Evolutionary conservation across 2,329 filamentous ascomycete genomes (phyloP).

Genomic region (Fusarium multiceps): DNA sequence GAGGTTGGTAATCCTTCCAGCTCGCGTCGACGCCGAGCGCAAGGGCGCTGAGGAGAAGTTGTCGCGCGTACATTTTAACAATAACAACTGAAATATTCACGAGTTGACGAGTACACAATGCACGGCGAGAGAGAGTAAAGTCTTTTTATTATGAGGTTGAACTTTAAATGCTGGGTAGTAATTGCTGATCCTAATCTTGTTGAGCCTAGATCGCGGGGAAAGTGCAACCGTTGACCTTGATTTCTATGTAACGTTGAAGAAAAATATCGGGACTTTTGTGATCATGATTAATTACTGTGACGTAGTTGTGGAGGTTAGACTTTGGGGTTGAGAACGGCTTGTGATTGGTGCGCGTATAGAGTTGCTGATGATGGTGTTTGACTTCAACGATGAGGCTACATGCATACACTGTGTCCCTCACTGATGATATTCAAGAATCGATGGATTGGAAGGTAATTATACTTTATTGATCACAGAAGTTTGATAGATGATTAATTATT

Average conservation of each 20-base stretch:
- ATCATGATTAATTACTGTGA: constrained; percentile 4
- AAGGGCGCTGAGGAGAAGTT: not conserved
- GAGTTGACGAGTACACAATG: not conserved
- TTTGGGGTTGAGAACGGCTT: not conserved
- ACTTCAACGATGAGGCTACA: not conserved
- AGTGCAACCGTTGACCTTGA: not conserved
- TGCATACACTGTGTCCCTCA: too few relatives aligned
- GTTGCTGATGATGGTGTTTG: not conserved
- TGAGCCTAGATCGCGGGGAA: constrained; percentile 13
- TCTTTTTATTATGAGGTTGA: not conserved
- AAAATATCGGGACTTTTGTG: constrained; percentile 10
- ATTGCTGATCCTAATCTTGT: not conserved
- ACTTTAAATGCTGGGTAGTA: not conserved
- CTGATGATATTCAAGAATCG: too few relatives aligned
- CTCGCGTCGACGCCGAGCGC: not conserved
- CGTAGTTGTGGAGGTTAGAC: constrained; percentile 1
- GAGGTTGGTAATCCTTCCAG: constrained; percentile 22
- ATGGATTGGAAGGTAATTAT: too few relatives aligned
- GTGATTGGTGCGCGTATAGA: constrained; percentile 11
- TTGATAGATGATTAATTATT: too few relatives aligned
- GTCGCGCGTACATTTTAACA: not conserved
- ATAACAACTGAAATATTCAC: not conserved
- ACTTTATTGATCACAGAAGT: too few relatives aligned
- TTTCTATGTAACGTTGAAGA: constrained; percentile 23
- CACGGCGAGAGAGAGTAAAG: not conserved